phyloP scores from a whole-genome alignment of 2,329 filamentous ascomycete species.

The Neurospora sp. region DNA sequence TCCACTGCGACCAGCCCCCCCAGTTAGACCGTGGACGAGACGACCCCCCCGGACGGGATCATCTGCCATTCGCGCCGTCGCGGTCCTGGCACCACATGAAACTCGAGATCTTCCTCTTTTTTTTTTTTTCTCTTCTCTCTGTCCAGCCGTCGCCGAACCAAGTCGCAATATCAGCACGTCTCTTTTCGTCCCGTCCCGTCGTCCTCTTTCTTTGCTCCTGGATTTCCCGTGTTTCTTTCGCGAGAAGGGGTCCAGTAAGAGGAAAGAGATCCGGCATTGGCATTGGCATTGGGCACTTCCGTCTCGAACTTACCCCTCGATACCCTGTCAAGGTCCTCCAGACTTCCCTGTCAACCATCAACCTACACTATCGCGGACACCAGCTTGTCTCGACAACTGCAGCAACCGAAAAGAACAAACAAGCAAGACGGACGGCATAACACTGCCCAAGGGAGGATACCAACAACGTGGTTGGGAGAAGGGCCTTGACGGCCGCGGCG shows the following conservation, averaged over 20 bases:
- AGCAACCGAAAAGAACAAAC: background rate
- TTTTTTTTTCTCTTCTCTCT: background rate
- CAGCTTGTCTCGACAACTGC: background rate
- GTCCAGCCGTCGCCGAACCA: background rate
- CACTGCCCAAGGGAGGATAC: background rate
- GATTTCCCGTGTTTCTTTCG: background rate
- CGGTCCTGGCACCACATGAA: background rate
- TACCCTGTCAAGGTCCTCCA: background rate
- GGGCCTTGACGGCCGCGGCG: background rate
- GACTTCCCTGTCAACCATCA: background rate
- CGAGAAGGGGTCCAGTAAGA: background rate
- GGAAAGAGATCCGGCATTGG: background rate
- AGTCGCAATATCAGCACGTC: background rate
- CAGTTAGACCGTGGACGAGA: background rate
- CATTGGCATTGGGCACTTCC: background rate
- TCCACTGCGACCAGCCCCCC: background rate
- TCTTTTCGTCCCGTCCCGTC: background rate
- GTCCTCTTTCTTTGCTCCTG: background rate
- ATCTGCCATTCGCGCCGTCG: background rate
- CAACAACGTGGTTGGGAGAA: background rate
- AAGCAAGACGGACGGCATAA: background rate
- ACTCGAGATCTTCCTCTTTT: background rate
- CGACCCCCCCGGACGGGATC: background rate
- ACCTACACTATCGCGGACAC: background rate
- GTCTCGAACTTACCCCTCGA: background rate